Base-by-base conservation (phyloP, 192 early-diverging fungal genomes). In the Podochytrium sp. region DNA sequence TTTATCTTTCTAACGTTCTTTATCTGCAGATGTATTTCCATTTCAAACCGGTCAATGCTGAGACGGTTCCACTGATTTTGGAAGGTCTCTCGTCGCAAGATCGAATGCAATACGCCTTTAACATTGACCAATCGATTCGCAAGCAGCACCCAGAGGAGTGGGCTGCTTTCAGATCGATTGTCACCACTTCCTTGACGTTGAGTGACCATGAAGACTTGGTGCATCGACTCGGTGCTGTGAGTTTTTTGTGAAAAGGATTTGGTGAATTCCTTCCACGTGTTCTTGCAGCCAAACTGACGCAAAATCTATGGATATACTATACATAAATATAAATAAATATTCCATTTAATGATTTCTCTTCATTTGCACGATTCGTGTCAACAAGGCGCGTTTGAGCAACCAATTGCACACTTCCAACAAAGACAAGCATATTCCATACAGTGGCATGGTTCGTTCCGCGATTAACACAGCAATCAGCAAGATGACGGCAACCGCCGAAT, bases 101-200 rank as follows among this genome's bases (percentile, higher is more conserved):
- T 16, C 62, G 73, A 4, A 73, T 73, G 49, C 73, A 75, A 55
- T 75, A 75, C 49, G 4, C 74, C n/a, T 55, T 62, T 39, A 75
- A 75, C 73, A 20, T 75, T 3, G 7, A 27, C 3, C 10, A 23
- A 6, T 41, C 49, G 14, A 3, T 75, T 47, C 4, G 33, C 16
- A 35, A 57, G 27, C 10, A n/a, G 29, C 2, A 75, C 35, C 25
- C 47, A 20, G 71, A 75, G 39, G 29, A 74, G 35, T 73, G 68
- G 69, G 43, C 52, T 7, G 29, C 4, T 34, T 57, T 18, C 73
- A n/a, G 27, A 23, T 23, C 34, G 12, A 43, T 67, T 14, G 14
- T 50, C 38, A 73, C 3, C 5, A 30, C 30, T 14, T 25, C 23
- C 7, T 27, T 75, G 73, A 20, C 6, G 14, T 4, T 4, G 27